These are phyloP conservation scores for Aspergillus coremiiformis DNA, from an alignment of 495 filamentous ascomycete species.

Conservation along the genomic window DNA sequence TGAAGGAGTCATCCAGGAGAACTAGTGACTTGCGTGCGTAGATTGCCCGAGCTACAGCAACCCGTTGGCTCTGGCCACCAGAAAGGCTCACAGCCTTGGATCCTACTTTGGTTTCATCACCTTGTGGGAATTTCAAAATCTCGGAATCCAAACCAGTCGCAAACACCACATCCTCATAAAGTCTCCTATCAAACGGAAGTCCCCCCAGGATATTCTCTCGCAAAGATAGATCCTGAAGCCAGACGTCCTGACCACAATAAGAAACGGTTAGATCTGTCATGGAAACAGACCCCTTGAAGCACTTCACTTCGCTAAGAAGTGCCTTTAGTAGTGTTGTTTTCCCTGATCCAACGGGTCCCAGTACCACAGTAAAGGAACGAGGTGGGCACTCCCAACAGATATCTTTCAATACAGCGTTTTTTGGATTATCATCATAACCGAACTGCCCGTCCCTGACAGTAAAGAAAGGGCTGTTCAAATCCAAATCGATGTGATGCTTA, in stretches of 20 bases:
- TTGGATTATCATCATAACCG: background rate
- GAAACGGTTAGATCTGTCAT: background rate
- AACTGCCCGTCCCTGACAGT: background rate
- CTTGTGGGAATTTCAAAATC: background rate
- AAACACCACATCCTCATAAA: background rate
- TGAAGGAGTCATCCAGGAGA: background rate
- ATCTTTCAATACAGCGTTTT: background rate
- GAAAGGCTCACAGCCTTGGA: background rate
- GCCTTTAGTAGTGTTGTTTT: background rate
- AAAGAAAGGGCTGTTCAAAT: background rate
- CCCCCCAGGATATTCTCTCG: background rate
- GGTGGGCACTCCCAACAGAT: background rate
- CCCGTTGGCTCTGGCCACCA: background rate
- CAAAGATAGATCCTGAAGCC: background rate
- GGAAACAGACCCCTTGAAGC: background rate
- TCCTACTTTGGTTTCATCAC: background rate
- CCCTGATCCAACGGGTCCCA: background rate
- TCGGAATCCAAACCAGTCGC: background rate
- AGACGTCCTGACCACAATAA: background rate
- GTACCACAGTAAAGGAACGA: background rate
- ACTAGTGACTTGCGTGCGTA: background rate
- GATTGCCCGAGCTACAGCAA: background rate
- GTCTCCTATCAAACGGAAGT: background rate
- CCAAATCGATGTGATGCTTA: background rate
- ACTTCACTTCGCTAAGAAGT: background rate